Conservation (phyloP, 2,329 filamentous ascomycete genomes). For the Thelonectria blattea region DNA sequence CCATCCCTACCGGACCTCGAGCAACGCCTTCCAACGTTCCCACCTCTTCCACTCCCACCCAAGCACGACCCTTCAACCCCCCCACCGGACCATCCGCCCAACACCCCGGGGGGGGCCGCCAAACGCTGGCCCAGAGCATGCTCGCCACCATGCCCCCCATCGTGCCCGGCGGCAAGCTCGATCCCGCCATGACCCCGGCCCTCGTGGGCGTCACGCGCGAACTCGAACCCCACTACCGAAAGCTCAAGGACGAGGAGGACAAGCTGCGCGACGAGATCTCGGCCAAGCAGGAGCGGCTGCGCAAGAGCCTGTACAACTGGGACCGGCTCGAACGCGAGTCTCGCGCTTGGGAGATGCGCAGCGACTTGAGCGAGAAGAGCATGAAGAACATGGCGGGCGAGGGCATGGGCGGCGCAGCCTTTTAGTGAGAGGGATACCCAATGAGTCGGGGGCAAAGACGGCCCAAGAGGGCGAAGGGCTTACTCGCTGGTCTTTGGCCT, state of each 20-base stretch:
- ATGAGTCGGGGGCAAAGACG: constrained; percentile 7
- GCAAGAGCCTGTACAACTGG: constrained; percentile 60
- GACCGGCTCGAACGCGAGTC: constrained; percentile 61
- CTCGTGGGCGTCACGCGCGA: constrained; percentile 58
- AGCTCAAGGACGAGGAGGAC: constrained; percentile 64
- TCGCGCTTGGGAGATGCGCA: constrained; percentile 60
- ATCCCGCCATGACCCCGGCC: constrained; percentile 52
- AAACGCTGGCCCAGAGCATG: constrained; percentile 59
- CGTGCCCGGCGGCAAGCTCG: constrained; percentile 61
- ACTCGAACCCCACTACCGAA: constrained; percentile 59
- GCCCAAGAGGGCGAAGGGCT: constrained; percentile 11
- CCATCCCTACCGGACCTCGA: constrained; percentile 58
- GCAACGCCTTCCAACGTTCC: constrained; percentile 40
- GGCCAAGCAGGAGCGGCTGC: constrained; percentile 59
- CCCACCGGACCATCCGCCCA: constrained; percentile 60
- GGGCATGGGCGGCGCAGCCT: constrained; percentile 60
- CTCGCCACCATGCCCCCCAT: constrained; percentile 58
- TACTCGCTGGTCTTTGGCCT: no score
- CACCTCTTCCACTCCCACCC: constrained; percentile 48
- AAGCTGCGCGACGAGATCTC: constrained; percentile 60
- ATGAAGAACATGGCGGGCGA: constrained; percentile 64
- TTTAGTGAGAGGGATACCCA: constrained; percentile 42
- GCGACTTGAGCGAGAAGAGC: constrained; percentile 62
- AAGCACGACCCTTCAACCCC: constrained; percentile 60
- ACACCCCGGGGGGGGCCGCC: constrained; percentile 46